Conservation (phyloP, 495 filamentous ascomycete species). For the Tuber borchii region DNA sequence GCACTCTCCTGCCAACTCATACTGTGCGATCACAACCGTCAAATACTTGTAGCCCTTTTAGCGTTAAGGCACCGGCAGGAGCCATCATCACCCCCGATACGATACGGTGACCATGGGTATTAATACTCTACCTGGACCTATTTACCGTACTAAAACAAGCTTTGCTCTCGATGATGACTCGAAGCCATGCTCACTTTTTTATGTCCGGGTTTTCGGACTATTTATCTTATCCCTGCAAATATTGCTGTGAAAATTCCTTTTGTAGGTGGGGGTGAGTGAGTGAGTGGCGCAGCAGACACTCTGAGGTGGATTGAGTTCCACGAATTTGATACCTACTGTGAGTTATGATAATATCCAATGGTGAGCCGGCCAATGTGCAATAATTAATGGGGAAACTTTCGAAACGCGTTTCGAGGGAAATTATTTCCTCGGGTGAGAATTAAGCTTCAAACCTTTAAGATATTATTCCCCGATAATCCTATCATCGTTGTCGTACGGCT, state of each 20-base stretch:
- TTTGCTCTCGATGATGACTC: neutral
- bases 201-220: neutral
- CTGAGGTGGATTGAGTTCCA: neutral
- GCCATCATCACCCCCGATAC: neutral
- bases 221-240: neutral
- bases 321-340: neutral
- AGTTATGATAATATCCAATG: no score
- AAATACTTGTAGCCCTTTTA: neutral
- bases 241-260: neutral
- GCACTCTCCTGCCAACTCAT: neutral
- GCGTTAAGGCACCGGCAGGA: neutral
- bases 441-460: neutral
- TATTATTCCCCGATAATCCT: neutral
- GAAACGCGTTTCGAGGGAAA: neutral
- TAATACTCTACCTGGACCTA: neutral
- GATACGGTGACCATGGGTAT: neutral
- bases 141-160: neutral
- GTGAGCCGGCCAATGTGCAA: neutral
- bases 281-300: neutral
- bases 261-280: neutral
- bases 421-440: neutral
- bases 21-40: neutral
- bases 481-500: constrained; percentile 1
- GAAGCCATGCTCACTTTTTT: neutral
- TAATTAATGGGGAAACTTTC: neutral